These are phyloP conservation scores for Raffaelea arxii DNA, from an alignment of 2,329 filamentous ascomycete species.

Conservation along the genomic window DNA sequence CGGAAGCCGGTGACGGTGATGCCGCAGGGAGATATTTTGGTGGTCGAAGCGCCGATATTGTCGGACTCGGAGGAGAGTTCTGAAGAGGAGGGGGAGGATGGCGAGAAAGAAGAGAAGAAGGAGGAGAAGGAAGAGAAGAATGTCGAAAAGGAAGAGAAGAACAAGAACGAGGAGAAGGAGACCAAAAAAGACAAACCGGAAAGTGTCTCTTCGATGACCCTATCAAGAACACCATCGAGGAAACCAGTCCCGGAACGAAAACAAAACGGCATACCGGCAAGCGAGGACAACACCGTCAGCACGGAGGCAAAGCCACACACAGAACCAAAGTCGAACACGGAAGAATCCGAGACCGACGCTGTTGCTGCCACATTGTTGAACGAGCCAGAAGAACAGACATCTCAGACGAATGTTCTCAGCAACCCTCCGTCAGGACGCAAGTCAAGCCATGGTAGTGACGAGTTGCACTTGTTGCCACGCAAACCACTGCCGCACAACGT, in stretches of 20 bases:
- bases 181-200: neutral
- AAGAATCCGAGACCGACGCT: neutral
- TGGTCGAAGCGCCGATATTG: slow-evolving; percentile 11
- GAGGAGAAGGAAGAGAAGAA: neutral
- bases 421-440: too few relatives aligned
- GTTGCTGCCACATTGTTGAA: neutral
- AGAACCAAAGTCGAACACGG: too few relatives aligned
- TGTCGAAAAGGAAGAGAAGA: neutral
- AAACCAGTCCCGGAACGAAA: too few relatives aligned
- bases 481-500: too few relatives aligned
- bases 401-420: too few relatives aligned
- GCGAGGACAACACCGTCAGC: too few relatives aligned
- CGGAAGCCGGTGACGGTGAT: neutral
- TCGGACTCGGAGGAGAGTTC: slow-evolving; percentile 6
- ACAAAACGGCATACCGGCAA: too few relatives aligned
- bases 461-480: too few relatives aligned
- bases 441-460: too few relatives aligned
- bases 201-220: neutral
- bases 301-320: too few relatives aligned
- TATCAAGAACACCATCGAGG: neutral
- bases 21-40: slow-evolving; percentile 7
- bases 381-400: too few relatives aligned
- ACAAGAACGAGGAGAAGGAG: neutral
- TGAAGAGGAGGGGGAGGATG: neutral
- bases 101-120: neutral